phyloP scores from a whole-genome alignment of 2,329 filamentous ascomycete genomes.

The Ophiocordyceps camponoti-leonardi region DNA sequence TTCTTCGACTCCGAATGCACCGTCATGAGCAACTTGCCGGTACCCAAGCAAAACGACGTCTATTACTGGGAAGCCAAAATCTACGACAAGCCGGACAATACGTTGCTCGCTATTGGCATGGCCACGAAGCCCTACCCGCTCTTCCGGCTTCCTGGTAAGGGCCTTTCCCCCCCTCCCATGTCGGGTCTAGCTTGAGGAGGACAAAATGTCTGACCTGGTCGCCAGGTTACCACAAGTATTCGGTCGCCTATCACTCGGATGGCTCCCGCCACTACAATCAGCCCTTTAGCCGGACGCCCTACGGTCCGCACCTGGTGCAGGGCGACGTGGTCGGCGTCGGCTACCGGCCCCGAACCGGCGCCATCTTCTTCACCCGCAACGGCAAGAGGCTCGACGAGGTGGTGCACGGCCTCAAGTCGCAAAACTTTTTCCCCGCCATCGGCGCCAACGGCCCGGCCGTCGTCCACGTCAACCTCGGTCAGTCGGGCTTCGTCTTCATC shows the following conservation, averaged over 20 bases:
- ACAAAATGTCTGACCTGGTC: neutral
- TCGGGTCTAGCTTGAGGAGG: no score
- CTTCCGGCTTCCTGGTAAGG: slow-evolving; percentile 78
- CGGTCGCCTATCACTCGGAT: slow-evolving; percentile 77
- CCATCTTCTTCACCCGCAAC: slow-evolving; percentile 95
- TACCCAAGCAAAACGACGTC: slow-evolving; percentile 97
- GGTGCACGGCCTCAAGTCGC: slow-evolving; percentile 76
- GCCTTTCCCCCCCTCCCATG: slow-evolving; percentile 1
- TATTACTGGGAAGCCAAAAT: slow-evolving; percentile 99
- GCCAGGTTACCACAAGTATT: slow-evolving; percentile 73
- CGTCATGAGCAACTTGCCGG: slow-evolving; percentile 88
- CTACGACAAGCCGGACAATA: slow-evolving; percentile 88
- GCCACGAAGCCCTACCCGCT: slow-evolving; percentile 93
- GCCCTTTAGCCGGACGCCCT: slow-evolving; percentile 63
- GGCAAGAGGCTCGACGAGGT: slow-evolving; percentile 95
- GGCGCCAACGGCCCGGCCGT: slow-evolving; percentile 86
- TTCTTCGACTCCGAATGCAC: slow-evolving; percentile 98
- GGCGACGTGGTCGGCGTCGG: slow-evolving; percentile 93
- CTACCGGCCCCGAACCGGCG: slow-evolving; percentile 84
- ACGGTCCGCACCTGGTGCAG: slow-evolving; percentile 74
- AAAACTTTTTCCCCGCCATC: slow-evolving; percentile 96
- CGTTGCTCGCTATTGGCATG: slow-evolving; percentile 78
- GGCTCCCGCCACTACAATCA: slow-evolving; percentile 85
- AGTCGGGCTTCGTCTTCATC: slow-evolving; percentile 96
- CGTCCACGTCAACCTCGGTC: slow-evolving; percentile 93